Percentiles rank a stretch among this genome's conserved stretches.
phyloP scores from a whole-genome alignment of 345 rosid species.

The Ceriops zippeliana region DNA sequence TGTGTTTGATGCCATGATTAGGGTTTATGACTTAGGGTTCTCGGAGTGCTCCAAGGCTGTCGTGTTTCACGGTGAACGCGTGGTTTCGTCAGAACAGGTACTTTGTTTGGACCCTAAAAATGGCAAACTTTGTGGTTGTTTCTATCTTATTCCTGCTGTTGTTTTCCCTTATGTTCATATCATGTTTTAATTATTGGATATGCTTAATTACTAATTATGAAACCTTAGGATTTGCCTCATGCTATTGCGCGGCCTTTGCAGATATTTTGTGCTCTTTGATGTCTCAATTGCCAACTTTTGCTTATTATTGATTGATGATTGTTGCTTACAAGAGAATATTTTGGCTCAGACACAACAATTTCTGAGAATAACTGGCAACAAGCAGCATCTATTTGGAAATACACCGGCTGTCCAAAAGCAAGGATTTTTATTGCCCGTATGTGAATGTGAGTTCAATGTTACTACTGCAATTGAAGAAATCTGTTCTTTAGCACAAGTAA shows the following conservation, averaged over 20 bases:
- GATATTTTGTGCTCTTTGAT: not conserved
- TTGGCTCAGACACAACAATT: slow-evolving; percentile 52
- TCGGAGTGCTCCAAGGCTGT: slow-evolving; percentile 67
- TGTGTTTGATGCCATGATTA: slow-evolving; percentile 79
- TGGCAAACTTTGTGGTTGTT: too few relatives aligned
- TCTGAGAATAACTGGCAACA: slow-evolving; percentile 48
- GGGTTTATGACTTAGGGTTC: slow-evolving; percentile 77
- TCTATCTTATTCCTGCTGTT: too few relatives aligned
- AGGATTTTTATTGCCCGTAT: slow-evolving; percentile 70
- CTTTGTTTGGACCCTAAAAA: not conserved
- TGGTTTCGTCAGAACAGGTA: slow-evolving; percentile 76
- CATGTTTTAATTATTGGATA: too few relatives aligned
- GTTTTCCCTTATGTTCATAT: too few relatives aligned
- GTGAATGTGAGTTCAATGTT: slow-evolving; percentile 79
- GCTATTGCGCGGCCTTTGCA: not conserved
- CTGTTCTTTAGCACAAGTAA: slow-evolving; percentile 26
- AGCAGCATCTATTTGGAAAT: slow-evolving; percentile 54
- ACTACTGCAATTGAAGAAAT: slow-evolving; percentile 79
- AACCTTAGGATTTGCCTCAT: not conserved
- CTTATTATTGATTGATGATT: too few relatives aligned
- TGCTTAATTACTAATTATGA: too few relatives aligned
- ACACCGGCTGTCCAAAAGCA: slow-evolving; percentile 48
- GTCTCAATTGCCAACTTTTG: not conserved
- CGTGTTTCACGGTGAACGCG: slow-evolving; percentile 72
- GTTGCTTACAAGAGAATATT: not conserved